Conservation (phyloP, 495 filamentous ascomycete species). For the Delitschia confertaspora region DNA sequence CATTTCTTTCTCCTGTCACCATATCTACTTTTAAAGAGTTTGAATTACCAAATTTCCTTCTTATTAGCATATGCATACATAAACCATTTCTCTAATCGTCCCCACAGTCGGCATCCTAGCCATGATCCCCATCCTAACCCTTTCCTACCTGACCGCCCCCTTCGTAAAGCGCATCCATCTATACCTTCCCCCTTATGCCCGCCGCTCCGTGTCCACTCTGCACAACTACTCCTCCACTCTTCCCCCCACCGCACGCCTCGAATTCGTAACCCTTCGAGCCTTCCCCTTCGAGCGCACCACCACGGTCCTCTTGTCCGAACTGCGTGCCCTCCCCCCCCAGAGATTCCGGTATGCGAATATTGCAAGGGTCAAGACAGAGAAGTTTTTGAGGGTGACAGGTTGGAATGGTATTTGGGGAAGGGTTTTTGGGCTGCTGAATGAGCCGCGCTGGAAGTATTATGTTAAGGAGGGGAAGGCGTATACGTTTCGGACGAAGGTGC, state of each 20-base stretch:
- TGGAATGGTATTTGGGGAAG: not conserved
- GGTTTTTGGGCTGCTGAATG: conserved; percentile 1
- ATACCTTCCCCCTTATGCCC: conserved; percentile 5
- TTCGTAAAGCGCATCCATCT: conserved; percentile 10
- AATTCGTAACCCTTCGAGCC: conserved; percentile 15
- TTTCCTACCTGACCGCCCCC: conserved; percentile 20
- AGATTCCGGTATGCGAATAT: conserved; percentile 14
- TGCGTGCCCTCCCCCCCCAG: conserved; percentile 9
- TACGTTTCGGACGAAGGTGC: conserved; percentile 9
- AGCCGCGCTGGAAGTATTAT: conserved; percentile 20
- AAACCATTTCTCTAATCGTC: too few relatives aligned
- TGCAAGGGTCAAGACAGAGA: conserved; percentile 1
- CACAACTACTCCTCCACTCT: conserved; percentile 1
- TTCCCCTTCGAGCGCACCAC: conserved; percentile 5
- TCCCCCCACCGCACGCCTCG: conserved; percentile 8
- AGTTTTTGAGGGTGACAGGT: not conserved
- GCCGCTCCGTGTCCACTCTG: conserved; percentile 1
- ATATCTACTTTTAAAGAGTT: too few relatives aligned
- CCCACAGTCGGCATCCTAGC: conserved; percentile 6
- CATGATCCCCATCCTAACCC: conserved; percentile 6
- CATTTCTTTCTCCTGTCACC: too few relatives aligned
- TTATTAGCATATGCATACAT: too few relatives aligned
- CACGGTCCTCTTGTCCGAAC: conserved; percentile 1
- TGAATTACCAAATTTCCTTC: too few relatives aligned
- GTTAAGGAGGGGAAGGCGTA: conserved; percentile 16